Conservation (phyloP, 2,329 filamentous ascomycete genomes). For the Colletotrichum shisoi region DNA sequence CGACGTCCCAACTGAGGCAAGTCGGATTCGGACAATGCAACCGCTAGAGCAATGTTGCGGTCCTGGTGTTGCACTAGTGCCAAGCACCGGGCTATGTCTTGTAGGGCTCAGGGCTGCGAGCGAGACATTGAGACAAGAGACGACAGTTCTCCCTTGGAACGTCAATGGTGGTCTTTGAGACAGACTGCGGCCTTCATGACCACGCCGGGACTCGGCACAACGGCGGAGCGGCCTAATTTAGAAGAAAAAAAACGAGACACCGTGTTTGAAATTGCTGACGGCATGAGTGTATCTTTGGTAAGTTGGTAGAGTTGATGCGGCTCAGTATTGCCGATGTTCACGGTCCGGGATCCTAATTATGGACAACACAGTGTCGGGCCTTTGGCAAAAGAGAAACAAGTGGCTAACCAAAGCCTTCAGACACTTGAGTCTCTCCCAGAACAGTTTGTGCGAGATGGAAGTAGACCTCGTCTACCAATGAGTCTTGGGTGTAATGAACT, state of each 20-base stretch:
- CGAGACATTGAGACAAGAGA: slow-evolving; percentile 15
- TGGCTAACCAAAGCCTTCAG: not conserved
- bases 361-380: too few species aligned
- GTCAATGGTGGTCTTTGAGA: not conserved
- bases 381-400: too few species aligned
- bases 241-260: not conserved
- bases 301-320: too few species aligned
- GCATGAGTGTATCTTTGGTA: not conserved
- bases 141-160: slow-evolving; percentile 3
- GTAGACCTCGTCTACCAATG: not conserved
- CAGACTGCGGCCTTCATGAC: not conserved
- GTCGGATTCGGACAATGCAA: slow-evolving; percentile 16
- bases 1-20: not conserved
- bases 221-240: not conserved
- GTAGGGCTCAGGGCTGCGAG: slow-evolving; percentile 10
- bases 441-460: not conserved
- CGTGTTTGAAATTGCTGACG: not conserved
- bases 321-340: not conserved
- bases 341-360: not conserved
- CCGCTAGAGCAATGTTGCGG: slow-evolving; percentile 26
- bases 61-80: slow-evolving; percentile 20
- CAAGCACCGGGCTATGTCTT: slow-evolving; percentile 9
- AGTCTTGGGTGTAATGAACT: not conserved
- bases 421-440: not conserved
- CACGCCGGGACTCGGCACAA: not conserved